Evolutionary conservation across 306 rosid species (phyloP), one percentile per base, ranked within the genome.

Genomic region (Purshia tridentata): DNA sequence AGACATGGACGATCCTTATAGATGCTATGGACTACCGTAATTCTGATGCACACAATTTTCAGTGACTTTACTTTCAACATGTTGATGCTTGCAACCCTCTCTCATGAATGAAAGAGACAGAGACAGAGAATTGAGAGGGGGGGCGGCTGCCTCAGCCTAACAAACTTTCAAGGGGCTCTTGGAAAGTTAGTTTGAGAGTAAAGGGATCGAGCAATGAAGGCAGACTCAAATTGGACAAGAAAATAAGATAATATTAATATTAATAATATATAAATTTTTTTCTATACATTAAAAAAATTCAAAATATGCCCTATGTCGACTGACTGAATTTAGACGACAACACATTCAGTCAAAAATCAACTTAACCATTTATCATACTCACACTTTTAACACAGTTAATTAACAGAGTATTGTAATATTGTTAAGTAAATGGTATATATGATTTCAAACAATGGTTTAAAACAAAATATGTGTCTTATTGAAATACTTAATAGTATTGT

Each of bases 151-250:
- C 58, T 29, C 46, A 2, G 16, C 9, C 58, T 29, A 67, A 67
- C 47, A 49, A 67, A 49, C 72, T 67, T 67, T 67, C 72, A 67
- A 67, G 46, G 15, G 59, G 16, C 8, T 15, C 51, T 49, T 29
- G 55, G 72, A 67, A 67, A 29, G 72, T 67, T 67, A 49, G 72
- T 29, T 67, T 15, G 22, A 15, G 35, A 9, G 22, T 9, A 23
- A 19, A 62, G 37, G 56, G 46, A n/a, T n/a, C n/a, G n/a, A 22
- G 15, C 15, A 13, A 67, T 6, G 42, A 15, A 20, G 70, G 8
- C 14, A 48, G 6, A 8, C 3, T 35, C 45, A 35, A 49, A 49
- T 2, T 15, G 8, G 72, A n/a, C 42, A 2, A 49, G 10, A 52
- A 67, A 20, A 11, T 57, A 4, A 53, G 8, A 15, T 13, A 51